Evolutionary conservation across 345 rosid species (phyloP).

Genomic region (Streptanthus diversifolius): DNA sequence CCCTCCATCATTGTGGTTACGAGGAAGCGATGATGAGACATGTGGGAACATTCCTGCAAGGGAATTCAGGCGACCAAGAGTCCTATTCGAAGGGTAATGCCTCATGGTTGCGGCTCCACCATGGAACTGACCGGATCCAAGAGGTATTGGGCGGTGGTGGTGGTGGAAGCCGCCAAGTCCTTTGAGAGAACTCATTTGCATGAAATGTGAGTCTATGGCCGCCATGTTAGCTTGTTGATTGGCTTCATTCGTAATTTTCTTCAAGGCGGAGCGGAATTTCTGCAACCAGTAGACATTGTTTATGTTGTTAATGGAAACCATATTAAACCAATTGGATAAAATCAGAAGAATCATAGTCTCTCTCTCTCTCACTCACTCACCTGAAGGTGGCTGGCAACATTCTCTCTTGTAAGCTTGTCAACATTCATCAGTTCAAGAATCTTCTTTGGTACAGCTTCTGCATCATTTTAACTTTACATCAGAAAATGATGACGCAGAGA

Average conservation of each 20-base stretch:
- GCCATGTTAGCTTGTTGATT: conserved; percentile 39
- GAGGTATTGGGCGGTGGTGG: conserved; percentile 29
- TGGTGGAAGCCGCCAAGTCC: conserved; percentile 48
- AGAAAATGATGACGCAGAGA: neutral
- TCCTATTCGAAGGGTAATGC: conserved; percentile 46
- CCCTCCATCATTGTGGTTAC: conserved; percentile 30
- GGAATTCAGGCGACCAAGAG: conserved; percentile 57
- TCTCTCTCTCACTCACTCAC: conserved; percentile 28
- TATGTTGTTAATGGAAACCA: neutral
- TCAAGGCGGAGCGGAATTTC: conserved; percentile 27
- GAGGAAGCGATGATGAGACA: conserved; percentile 27
- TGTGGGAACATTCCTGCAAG: conserved; percentile 52
- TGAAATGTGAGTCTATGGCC: conserved; percentile 49
- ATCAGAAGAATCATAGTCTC: neutral
- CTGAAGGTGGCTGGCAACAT: conserved; percentile 96
- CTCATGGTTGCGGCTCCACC: conserved; percentile 40
- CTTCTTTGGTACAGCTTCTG: conserved; percentile 95
- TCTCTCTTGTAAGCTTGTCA: conserved; percentile 81
- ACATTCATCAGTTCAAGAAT: conserved; percentile 91
- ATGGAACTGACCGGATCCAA: conserved; percentile 48
- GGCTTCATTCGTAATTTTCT: conserved; percentile 15
- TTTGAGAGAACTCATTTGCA: conserved; percentile 49
- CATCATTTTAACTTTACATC: conserved; percentile 25
- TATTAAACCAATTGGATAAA: neutral
- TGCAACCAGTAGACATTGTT: conserved; percentile 12